Percentiles rank a stretch among this genome's conserved stretches.
These are phyloP conservation scores for Coelastrella sp. DNA, from an alignment of 139 green algal species.

Conservation along the genomic window DNA sequence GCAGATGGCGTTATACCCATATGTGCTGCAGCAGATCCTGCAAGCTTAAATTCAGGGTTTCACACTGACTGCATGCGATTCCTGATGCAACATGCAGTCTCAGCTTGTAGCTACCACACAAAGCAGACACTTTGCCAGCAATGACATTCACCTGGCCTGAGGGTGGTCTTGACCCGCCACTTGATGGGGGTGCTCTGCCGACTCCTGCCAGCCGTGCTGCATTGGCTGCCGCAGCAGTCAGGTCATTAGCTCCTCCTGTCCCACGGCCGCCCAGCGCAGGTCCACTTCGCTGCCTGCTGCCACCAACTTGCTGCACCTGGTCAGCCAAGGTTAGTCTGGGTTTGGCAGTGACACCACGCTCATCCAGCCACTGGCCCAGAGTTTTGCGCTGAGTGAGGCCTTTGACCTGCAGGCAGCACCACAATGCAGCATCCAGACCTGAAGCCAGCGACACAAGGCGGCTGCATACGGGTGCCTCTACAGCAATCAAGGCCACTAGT, in stretches of 20 bases:
- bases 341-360: conserved; percentile 38
- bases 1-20: too few relatives aligned
- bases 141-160: not conserved
- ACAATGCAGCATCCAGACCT: not conserved
- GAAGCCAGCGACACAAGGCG: not conserved
- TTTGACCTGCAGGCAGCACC: conserved; percentile 22
- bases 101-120: not conserved
- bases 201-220: conserved; percentile 3
- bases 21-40: too few relatives aligned
- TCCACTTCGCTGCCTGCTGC: not conserved
- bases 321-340: conserved; percentile 26
- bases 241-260: not conserved
- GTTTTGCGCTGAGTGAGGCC: conserved; percentile 28
- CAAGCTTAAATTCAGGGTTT: too few relatives aligned
- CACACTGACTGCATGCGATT: too few relatives aligned
- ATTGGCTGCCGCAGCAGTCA: conserved; percentile 19
- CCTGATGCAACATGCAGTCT: too few relatives aligned
- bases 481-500: not conserved
- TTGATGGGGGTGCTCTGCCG: not conserved
- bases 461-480: not conserved
- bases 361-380: conserved; percentile 42
- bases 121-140: not conserved
- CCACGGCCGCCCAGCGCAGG: not conserved
- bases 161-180: not conserved
- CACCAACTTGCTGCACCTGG: conserved; percentile 35